Evolutionary conservation across 768 basidiomycete species (phyloP).

Genomic region (Termitomyces sp.): DNA sequence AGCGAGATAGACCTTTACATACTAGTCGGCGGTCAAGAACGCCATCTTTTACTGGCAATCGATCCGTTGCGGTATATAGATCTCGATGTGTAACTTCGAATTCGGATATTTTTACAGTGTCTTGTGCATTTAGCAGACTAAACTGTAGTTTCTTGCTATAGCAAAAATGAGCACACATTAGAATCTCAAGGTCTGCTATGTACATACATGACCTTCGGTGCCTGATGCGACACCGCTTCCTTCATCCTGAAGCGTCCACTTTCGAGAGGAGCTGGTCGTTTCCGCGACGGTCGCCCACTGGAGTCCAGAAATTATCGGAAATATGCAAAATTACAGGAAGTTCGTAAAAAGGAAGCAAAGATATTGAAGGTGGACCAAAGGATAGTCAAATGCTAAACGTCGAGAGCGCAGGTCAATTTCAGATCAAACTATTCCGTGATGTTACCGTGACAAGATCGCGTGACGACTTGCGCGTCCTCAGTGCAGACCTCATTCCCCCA

Average conservation of each 20-base stretch:
- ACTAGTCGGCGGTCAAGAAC: slow-evolving; percentile 91
- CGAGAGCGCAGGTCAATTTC: background rate
- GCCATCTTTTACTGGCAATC: slow-evolving; percentile 85
- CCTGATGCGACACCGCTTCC: slow-evolving; percentile 72
- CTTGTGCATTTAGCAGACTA: slow-evolving; percentile 87
- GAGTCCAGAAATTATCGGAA: background rate
- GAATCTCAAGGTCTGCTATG: background rate
- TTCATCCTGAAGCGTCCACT: slow-evolving; percentile 46
- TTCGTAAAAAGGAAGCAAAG: background rate
- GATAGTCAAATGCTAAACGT: background rate
- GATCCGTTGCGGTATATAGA: slow-evolving; percentile 79
- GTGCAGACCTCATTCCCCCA: slow-evolving; percentile 19
- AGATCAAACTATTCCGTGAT: slow-evolving; percentile 15
- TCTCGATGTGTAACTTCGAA: slow-evolving; percentile 94
- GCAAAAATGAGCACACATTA: background rate
- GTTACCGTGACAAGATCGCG: slow-evolving; percentile 34
- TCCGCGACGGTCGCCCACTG: background rate
- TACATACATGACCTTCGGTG: slow-evolving; percentile 20
- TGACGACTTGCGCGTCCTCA: slow-evolving; percentile 53
- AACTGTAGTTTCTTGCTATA: slow-evolving; percentile 93
- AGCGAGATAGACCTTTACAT: slow-evolving; percentile 17
- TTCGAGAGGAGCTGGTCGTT: background rate
- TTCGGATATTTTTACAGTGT: slow-evolving; percentile 93
- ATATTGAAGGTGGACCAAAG: background rate
- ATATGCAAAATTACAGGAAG: background rate